Conservation (phyloP, 2,329 filamentous ascomycete genomes). For the Uncinocarpus reesii region DNA sequence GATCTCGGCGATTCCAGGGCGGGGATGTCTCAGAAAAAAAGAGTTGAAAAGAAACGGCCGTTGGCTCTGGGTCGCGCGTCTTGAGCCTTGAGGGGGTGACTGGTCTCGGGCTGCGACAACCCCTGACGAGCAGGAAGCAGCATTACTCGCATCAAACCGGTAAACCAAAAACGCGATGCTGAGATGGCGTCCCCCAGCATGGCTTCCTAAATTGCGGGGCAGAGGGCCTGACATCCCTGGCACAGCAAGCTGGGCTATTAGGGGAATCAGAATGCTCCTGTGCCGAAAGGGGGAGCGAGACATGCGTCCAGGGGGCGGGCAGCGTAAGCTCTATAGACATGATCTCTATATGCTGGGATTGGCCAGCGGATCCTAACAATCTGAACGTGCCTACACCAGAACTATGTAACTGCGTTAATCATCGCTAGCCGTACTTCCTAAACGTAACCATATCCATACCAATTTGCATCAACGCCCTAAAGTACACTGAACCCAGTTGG, state of each 20-base stretch:
- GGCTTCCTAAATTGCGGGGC: not conserved
- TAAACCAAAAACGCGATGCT: not conserved
- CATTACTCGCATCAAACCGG: not conserved
- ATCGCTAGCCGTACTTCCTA: too few relatives aligned
- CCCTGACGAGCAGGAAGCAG: not conserved
- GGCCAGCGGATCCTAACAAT: too few relatives aligned
- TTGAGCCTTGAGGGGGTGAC: not conserved
- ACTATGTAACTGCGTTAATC: too few relatives aligned
- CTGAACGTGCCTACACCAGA: too few relatives aligned
- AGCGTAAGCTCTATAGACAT: not conserved
- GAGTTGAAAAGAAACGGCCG: not conserved
- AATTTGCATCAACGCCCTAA: too few relatives aligned
- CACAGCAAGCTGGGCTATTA: not conserved
- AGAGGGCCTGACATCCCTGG: not conserved
- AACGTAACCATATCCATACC: too few relatives aligned
- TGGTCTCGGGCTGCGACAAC: conserved; percentile 2
- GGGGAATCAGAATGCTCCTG: not conserved
- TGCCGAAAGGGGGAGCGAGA: not conserved
- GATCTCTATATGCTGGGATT: too few relatives aligned
- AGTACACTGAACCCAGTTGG: too few relatives aligned
- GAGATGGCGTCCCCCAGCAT: not conserved
- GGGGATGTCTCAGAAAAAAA: not conserved
- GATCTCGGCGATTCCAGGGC: not conserved
- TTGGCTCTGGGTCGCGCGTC: not conserved
- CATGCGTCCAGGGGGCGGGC: not conserved